Evolutionary conservation across 1,284 basidiomycete genomes (phyloP).

Genomic region (Sporisorium reilianum): DNA sequence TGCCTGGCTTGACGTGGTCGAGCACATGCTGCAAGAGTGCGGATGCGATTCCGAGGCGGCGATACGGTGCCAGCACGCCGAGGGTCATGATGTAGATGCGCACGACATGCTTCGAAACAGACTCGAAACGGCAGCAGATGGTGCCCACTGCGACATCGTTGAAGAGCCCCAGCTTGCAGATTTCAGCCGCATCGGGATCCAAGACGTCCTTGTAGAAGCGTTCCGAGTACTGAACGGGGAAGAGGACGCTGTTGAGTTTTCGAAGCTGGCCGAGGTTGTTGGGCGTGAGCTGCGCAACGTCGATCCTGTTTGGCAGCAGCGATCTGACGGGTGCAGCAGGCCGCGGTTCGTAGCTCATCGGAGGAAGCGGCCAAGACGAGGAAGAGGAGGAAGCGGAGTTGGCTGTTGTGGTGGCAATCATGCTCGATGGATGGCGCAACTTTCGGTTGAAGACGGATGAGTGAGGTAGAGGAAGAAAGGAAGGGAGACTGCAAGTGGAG

Average conservation of each 20-base stretch:
- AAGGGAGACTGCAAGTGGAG: neutral
- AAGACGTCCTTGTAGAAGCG: constrained; percentile 65
- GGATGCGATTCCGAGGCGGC: constrained; percentile 70
- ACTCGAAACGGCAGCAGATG: constrained; percentile 69
- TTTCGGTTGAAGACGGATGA: neutral
- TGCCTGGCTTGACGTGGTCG: constrained; percentile 63
- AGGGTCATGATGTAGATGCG: constrained; percentile 71
- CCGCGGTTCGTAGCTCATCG: constrained; percentile 52
- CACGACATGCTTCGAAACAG: constrained; percentile 40
- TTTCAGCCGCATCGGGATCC: constrained; percentile 47
- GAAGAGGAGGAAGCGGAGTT: constrained; percentile 13
- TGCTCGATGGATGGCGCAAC: constrained; percentile 14
- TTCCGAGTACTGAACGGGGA: constrained; percentile 65
- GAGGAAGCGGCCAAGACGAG: constrained; percentile 44
- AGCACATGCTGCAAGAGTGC: constrained; percentile 67
- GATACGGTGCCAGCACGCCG: constrained; percentile 70
- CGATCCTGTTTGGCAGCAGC: constrained; percentile 42
- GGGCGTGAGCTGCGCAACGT: constrained; percentile 59
- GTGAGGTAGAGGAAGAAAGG: neutral
- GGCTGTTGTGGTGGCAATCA: constrained; percentile 18
- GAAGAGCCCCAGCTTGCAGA: constrained; percentile 69
- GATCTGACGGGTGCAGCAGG: constrained; percentile 45
- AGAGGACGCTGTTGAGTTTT: constrained; percentile 65
- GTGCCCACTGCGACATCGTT: constrained; percentile 70
- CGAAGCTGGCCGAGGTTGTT: constrained; percentile 68